Conservation (phyloP, 352 stramenopile genomes). For the Pythium monospermum region DNA sequence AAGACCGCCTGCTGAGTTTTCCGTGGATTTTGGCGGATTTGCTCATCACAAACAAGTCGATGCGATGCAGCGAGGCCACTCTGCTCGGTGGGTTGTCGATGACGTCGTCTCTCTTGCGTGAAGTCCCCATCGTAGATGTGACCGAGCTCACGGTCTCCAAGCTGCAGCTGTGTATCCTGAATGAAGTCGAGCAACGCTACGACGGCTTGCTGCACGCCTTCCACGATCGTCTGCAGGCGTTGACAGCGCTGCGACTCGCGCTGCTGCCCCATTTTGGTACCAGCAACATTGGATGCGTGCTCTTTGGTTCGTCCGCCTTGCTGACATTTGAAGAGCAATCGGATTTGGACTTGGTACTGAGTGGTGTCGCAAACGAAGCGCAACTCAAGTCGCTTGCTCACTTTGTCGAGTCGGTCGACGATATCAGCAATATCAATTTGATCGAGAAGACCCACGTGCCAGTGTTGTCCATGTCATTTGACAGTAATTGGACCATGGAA, state of each 20-base stretch:
- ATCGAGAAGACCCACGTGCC: conserved; percentile 39
- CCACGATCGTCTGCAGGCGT: conserved; percentile 60
- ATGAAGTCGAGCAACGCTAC: conserved; percentile 38
- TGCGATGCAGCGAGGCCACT: background rate
- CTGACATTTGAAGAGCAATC: conserved; percentile 77
- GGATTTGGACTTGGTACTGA: conserved; percentile 63
- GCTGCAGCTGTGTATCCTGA: conserved; percentile 56
- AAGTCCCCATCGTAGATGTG: background rate
- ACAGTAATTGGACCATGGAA: conserved; percentile 58
- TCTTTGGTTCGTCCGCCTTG: conserved; percentile 69
- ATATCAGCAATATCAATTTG: conserved; percentile 3
- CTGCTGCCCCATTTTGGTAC: conserved; percentile 30
- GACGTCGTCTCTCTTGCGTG: conserved; percentile 23
- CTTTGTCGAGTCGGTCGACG: background rate
- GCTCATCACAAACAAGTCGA: conserved; percentile 39
- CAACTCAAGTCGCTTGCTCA: conserved; percentile 11
- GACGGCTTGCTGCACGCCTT: conserved; percentile 49
- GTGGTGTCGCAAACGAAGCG: background rate
- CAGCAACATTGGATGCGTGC: conserved; percentile 26
- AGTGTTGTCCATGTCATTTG: conserved; percentile 54
- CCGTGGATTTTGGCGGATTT: conserved; percentile 64
- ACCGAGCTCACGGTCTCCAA: conserved; percentile 2
- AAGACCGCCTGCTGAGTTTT: conserved; percentile 50
- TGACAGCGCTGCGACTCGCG: conserved; percentile 35
- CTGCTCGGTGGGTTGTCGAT: conserved; percentile 14